These are phyloP conservation scores for Fusarium nisikadoi DNA, from an alignment of 2,329 filamentous ascomycete species.

Conservation along the genomic window DNA sequence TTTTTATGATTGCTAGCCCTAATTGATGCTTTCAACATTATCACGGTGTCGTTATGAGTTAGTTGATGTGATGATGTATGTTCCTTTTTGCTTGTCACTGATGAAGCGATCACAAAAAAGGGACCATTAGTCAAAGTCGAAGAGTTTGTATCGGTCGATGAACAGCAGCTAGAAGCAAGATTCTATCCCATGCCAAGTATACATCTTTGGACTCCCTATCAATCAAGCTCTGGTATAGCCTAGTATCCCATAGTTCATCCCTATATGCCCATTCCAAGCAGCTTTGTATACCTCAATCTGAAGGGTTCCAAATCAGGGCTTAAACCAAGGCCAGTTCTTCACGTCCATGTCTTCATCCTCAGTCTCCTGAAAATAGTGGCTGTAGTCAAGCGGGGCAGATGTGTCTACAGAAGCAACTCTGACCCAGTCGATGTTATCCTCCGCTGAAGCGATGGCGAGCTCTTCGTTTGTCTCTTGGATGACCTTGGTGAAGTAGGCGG, in stretches of 20 bases:
- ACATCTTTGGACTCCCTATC: neutral
- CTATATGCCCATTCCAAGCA: neutral
- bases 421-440: slow-evolving; percentile 5
- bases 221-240: neutral
- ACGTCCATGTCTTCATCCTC: neutral
- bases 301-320: neutral
- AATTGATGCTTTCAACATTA: slow-evolving; percentile 17
- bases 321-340: neutral
- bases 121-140: neutral
- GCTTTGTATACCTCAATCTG: neutral
- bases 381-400: neutral
- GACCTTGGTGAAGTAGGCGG: neutral
- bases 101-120: slow-evolving; percentile 12
- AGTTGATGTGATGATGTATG: neutral
- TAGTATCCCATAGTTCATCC: neutral
- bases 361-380: neutral
- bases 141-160: neutral
- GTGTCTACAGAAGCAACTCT: neutral
- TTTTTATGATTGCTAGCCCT: slow-evolving; percentile 32
- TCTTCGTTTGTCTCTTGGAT: neutral
- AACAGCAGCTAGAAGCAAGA: neutral
- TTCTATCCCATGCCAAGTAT: neutral
- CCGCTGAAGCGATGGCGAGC: neutral
- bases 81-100: neutral
- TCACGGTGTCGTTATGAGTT: neutral